These are phyloP conservation scores for Arthrobotrys entomopaga DNA, from an alignment of 2,329 filamentous ascomycete genomes.

Conservation along the genomic window DNA sequence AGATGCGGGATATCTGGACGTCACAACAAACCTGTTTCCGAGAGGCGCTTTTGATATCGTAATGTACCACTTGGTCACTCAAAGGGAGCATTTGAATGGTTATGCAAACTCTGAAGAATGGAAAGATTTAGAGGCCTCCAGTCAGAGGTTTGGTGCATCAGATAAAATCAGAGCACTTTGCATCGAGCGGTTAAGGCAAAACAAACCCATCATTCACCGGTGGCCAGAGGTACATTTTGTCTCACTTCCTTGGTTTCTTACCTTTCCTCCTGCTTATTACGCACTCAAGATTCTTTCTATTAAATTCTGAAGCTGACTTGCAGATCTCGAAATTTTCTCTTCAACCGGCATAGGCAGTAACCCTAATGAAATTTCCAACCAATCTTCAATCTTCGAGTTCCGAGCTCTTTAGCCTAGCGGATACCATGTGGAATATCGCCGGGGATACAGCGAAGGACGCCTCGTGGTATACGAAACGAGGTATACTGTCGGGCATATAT, in stretches of 20 bases:
- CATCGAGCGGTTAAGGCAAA: slow-evolving; percentile 80
- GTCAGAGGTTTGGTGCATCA: slow-evolving; percentile 66
- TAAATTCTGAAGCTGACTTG: slow-evolving; percentile 4
- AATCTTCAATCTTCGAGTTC: slow-evolving; percentile 79
- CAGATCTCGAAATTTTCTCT: slow-evolving; percentile 31
- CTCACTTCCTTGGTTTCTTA: slow-evolving; percentile 3
- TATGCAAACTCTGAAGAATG: slow-evolving; percentile 64
- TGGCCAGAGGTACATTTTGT: slow-evolving; percentile 82
- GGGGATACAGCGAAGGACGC: slow-evolving; percentile 84
- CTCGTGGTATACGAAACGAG: slow-evolving; percentile 84
- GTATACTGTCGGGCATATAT: slow-evolving; percentile 73
- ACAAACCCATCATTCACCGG: slow-evolving; percentile 75
- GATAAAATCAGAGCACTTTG: slow-evolving; percentile 76
- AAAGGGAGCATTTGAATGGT: slow-evolving; percentile 66
- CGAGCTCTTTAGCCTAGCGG: slow-evolving; percentile 83
- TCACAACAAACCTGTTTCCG: slow-evolving; percentile 83
- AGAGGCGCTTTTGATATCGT: slow-evolving; percentile 84
- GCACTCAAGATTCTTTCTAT: not conserved
- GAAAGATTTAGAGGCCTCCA: slow-evolving; percentile 61
- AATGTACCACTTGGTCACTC: slow-evolving; percentile 76
- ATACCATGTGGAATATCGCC: slow-evolving; percentile 90
- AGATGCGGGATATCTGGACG: slow-evolving; percentile 86
- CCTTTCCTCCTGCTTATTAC: too few species aligned
- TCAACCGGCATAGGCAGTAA: slow-evolving; percentile 73
- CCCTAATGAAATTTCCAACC: slow-evolving; percentile 85